Conservation (phyloP, 352 stramenopile genomes). For the Phytophthora agathidicida region DNA sequence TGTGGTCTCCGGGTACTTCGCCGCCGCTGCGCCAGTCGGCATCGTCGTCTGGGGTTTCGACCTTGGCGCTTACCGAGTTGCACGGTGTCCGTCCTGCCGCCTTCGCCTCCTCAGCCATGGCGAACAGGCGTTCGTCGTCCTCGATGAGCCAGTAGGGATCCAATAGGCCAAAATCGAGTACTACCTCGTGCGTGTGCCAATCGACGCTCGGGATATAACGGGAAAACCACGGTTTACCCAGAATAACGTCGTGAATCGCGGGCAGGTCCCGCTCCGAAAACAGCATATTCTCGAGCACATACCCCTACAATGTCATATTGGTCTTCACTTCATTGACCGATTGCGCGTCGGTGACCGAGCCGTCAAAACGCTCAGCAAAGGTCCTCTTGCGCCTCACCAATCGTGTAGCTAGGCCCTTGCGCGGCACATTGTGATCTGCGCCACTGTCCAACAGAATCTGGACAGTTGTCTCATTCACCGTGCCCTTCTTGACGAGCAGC, state of each 20-base stretch:
- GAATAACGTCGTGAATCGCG: constrained; percentile 5
- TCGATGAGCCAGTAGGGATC: background rate
- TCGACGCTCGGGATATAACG: constrained; percentile 6
- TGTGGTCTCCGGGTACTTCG: background rate
- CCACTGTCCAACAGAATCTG: constrained; percentile 8
- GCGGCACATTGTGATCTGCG: constrained; percentile 9
- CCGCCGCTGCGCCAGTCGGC: background rate
- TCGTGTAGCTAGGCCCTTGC: background rate
- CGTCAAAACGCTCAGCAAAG: constrained; percentile 1
- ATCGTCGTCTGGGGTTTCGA: no score
- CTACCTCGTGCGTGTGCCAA: constrained; percentile 17
- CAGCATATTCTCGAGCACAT: background rate
- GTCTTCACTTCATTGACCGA: constrained; percentile 14
- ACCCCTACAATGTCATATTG: constrained; percentile 1
- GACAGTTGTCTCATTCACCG: background rate
- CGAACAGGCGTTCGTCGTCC: background rate
- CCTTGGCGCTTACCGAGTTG: no score
- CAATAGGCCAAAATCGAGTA: background rate
- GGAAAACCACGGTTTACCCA: constrained; percentile 19
- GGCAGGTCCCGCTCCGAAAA: constrained; percentile 15
- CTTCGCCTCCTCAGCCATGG: background rate
- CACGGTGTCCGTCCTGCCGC: background rate
- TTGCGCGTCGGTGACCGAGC: background rate
- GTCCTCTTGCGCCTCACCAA: constrained; percentile 7
- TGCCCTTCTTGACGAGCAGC: background rate